Conservation (phyloP, 768 basidiomycete species). For the Lactarius akahatsu region DNA sequence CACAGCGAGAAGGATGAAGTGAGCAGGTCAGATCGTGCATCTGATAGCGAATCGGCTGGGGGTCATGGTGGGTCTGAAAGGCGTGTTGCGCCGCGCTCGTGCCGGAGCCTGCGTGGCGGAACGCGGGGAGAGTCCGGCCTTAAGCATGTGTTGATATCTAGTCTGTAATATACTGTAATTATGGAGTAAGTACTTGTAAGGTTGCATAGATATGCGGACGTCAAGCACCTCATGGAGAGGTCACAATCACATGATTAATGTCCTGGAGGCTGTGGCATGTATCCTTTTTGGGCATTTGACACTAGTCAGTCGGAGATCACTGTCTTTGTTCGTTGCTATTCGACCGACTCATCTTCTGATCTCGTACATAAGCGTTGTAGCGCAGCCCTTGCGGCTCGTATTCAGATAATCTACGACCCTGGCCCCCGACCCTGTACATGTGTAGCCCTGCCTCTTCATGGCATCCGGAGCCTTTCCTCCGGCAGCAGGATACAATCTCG, state of each 20-base stretch:
- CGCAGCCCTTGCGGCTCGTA: background rate
- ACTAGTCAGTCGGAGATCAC: no score
- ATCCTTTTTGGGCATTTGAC: background rate
- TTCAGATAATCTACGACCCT: background rate
- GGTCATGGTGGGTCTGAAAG: background rate
- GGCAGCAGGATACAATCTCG: background rate
- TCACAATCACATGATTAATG: background rate
- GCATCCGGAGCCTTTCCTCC: background rate
- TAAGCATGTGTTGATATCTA: conserved; percentile 14
- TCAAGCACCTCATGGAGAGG: no score
- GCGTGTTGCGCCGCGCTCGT: background rate
- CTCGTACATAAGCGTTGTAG: background rate
- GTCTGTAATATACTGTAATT: conserved; percentile 10
- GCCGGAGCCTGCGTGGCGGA: background rate
- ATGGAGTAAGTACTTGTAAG: background rate
- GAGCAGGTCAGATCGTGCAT: background rate
- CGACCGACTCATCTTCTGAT: background rate
- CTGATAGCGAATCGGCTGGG: background rate
- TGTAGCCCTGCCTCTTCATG: background rate
- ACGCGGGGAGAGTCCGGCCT: conserved; percentile 16
- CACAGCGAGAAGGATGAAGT: background rate
- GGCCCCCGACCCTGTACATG: background rate
- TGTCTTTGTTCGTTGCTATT: background rate
- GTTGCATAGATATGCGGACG: no score
- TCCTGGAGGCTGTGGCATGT: background rate